phyloP scores from a whole-genome alignment of 2,329 filamentous ascomycete species.

The Pseudogymnoascus sp. region DNA sequence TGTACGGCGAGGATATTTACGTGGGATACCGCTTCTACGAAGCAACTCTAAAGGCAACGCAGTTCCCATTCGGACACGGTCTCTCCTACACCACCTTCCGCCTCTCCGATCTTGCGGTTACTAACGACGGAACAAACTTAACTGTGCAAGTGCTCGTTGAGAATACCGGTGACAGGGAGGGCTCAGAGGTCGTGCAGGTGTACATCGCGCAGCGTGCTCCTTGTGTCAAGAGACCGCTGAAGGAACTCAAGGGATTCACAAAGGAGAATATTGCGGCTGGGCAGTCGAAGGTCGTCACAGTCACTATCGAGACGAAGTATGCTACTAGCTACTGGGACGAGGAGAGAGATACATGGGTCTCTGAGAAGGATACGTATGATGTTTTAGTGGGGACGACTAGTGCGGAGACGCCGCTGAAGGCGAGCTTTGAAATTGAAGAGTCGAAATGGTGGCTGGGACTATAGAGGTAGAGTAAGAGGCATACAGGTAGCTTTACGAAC shows the following conservation, averaged over 20 bases:
- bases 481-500: background rate
- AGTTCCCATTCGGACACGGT: constrained; percentile 48
- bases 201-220: constrained; percentile 45
- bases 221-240: constrained; percentile 45
- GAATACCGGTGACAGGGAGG: constrained; percentile 49
- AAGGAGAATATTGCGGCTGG: constrained; percentile 56
- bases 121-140: constrained; percentile 41
- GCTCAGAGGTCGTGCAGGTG: constrained; percentile 49
- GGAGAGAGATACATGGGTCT: constrained; percentile 53
- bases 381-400: constrained; percentile 53
- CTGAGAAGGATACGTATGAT: constrained; percentile 56
- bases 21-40: constrained; percentile 58
- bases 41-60: background rate
- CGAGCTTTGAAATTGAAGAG: constrained; percentile 47
- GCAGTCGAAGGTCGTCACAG: constrained; percentile 45
- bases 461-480: constrained; percentile 24
- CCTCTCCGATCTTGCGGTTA: constrained; percentile 37
- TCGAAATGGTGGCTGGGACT: constrained; percentile 61
- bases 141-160: constrained; percentile 41
- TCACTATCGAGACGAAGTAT: constrained; percentile 53
- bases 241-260: constrained; percentile 56
- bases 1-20: constrained; percentile 57
- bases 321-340: constrained; percentile 65
- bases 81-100: constrained; percentile 64
- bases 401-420: constrained; percentile 39